These are phyloP conservation scores for Epithemia pelagica DNA, from an alignment of 108 stramenopile genomes.

Conservation along the genomic window DNA sequence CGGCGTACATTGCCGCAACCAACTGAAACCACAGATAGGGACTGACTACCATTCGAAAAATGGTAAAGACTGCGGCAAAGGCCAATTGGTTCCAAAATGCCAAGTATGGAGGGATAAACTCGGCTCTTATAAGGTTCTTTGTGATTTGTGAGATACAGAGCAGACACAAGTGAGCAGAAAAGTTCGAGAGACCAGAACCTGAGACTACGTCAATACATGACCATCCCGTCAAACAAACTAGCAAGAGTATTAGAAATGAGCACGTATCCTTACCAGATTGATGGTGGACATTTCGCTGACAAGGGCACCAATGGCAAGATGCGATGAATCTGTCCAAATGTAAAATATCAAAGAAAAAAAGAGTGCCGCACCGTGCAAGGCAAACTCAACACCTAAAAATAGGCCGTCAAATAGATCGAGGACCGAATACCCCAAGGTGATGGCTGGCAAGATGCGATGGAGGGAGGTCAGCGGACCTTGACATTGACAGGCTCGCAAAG, in stretches of 20 bases:
- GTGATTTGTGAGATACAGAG: too few relatives aligned
- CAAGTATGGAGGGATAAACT: conserved; percentile 9
- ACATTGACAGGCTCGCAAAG: conserved; percentile 35
- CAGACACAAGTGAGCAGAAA: too few relatives aligned
- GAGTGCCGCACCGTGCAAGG: conserved; percentile 45
- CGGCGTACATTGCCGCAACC: conserved; percentile 8
- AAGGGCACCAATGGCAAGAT: conserved; percentile 34
- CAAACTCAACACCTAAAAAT: conserved; percentile 37
- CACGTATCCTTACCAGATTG: neutral
- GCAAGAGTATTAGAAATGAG: too few relatives aligned
- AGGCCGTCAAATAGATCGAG: conserved; percentile 54
- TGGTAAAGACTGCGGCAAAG: conserved; percentile 37
- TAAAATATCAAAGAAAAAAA: conserved; percentile 38
- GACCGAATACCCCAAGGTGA: conserved; percentile 50
- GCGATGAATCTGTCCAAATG: conserved; percentile 38
- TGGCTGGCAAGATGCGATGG: conserved; percentile 53
- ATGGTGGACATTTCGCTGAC: conserved; percentile 10
- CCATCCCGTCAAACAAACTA: too few relatives aligned
- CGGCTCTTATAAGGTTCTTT: conserved; percentile 28
- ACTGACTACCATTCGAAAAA: conserved; percentile 33
- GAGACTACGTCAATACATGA: too few relatives aligned
- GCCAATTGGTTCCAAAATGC: conserved; percentile 20
- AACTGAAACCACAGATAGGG: conserved; percentile 35
- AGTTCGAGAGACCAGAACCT: too few relatives aligned
- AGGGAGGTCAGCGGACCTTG: conserved; percentile 44